Base-by-base conservation (phyloP, 2,329 filamentous ascomycete genomes). In the Aspergillus hiratsukae region DNA sequence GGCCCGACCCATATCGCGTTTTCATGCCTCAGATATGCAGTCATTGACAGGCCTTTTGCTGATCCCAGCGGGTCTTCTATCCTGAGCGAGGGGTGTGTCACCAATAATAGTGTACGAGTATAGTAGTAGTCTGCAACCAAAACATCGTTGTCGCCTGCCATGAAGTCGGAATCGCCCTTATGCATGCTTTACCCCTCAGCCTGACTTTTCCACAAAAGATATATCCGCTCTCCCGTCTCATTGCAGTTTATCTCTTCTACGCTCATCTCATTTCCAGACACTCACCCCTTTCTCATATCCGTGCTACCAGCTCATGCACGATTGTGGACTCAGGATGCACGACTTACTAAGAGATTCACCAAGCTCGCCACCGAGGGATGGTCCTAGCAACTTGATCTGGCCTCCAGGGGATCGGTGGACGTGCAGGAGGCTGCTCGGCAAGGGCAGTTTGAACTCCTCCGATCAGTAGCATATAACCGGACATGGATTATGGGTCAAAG, bases 391-490 rank as follows among this genome's bases (percentile, higher is more conserved):
- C n/a, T n/a, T n/a, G n/a, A n/a, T n/a, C n/a, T n/a, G n/a, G n/a
- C n/a, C n/a, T n/a, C n/a, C n/a, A 43, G 40, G 3, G 46, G 35
- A 54, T 11, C 25, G 2, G 31, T 1, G 27, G 52, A 50, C 21
- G 1, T 54, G 4, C 14, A 45, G 46, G 52, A 54, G 35, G 48
- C 52, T 50, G 52, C 52, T 46, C 35, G 37, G n/a, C 6, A 14
- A 50, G 52, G 48, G 35, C 3, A 54, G 8, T 50, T 50, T 27
- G 25, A 54, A 27, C 23, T 50, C 23, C 52, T 54, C 48, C 48
- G 48, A 45, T 54, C 52, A 25, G 46, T 50, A 43, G 37, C 52
- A 54, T 8, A 50, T 45, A 54, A 50, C 27, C 46, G 48, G 14
- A 19, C 25, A 11, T 55, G 53, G 53, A 14, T 25, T 11, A 5